Base-by-base conservation (phyloP, 2,329 filamentous ascomycete genomes). In the Ceratocystis harringtonii region DNA sequence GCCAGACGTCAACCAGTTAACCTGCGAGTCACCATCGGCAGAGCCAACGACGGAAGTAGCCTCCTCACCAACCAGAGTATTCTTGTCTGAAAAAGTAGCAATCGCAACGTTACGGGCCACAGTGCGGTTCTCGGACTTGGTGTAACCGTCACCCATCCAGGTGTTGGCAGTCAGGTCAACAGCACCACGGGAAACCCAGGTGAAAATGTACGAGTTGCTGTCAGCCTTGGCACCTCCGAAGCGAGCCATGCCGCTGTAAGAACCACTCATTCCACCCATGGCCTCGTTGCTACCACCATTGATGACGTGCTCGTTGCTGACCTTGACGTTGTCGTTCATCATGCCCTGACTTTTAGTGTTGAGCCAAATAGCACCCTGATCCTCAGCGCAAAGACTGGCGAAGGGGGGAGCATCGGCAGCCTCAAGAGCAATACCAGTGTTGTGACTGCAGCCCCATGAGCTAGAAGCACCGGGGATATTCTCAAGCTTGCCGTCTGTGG, bases 391-490 rank as follows among this genome's bases (percentile, higher is more conserved):
- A 67, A 85, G 75, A 63, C 77, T 80, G 25, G 82, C 81, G 68
- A 82, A 85, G 3, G 83, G 83, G 19, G 79, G 75, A 15, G 76
- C 78, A 62, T 84, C 81, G 22, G 83, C 81, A 19, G 79, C 81
- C 71, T 84, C 83, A 64, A 86, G 79, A 5, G 81, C 82, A 65
- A 86, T 85, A 65, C 83, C 83, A 0, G 82, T 85, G 74, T 86
- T 86, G 76, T 85, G 82, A 5, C 79, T 82, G 75, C 83, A 86
- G 19, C 83, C 83, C 78, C 82, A 85, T 15, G 77, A 75, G 65
- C 78, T 82, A 55, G 78, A 78, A 2, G 82, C 81, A 0, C 81
- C 81, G 1, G 72, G 61, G 67, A 84, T 83, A 10, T 72, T 75
- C 69, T 80, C 73, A 2, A 84, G 72, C 6, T 75, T 77, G 12